These are phyloP conservation scores for Acer yangbiense DNA, from an alignment of 345 rosid species.

Conservation along the genomic window DNA sequence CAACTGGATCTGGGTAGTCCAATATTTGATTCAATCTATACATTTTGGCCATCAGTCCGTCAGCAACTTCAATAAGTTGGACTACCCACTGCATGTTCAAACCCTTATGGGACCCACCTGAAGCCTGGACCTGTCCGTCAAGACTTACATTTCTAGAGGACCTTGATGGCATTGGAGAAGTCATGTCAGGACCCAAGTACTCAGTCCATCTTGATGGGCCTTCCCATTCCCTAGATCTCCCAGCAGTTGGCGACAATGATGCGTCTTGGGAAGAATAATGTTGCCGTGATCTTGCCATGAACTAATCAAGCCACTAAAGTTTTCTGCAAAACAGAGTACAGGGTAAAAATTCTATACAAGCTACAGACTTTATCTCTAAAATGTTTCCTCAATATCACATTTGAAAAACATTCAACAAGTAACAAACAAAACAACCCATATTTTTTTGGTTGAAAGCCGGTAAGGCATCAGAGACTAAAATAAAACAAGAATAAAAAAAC, in stretches of 20 bases:
- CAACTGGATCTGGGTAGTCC: slow-evolving; percentile 85
- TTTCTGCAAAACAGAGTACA: background rate
- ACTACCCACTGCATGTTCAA: slow-evolving; percentile 91
- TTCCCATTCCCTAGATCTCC: slow-evolving; percentile 87
- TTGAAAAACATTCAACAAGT: background rate
- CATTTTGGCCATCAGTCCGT: slow-evolving; percentile 97
- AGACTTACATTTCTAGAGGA: slow-evolving; percentile 55
- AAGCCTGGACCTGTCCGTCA: slow-evolving; percentile 70
- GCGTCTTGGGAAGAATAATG: slow-evolving; percentile 56
- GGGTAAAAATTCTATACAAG: background rate
- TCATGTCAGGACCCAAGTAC: slow-evolving; percentile 79
- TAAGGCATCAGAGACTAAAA: no score
- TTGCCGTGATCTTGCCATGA: slow-evolving; percentile 73
- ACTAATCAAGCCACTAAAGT: slow-evolving; percentile 4
- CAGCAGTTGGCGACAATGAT: slow-evolving; percentile 54
- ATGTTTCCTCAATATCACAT: background rate
- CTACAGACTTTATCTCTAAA: background rate
- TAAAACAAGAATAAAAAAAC: no score
- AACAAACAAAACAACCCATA: background rate
- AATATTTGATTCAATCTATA: slow-evolving; percentile 88
- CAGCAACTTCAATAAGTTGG: slow-evolving; percentile 91
- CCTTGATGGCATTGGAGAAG: slow-evolving; percentile 52
- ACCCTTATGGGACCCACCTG: slow-evolving; percentile 72
- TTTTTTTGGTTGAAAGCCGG: background rate
- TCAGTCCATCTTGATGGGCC: slow-evolving; percentile 96